Evolutionary conservation across 1,284 basidiomycete genomes (phyloP), one percentile per base, ranked within the genome.

Genomic region (Apiotrichum laibachii): DNA sequence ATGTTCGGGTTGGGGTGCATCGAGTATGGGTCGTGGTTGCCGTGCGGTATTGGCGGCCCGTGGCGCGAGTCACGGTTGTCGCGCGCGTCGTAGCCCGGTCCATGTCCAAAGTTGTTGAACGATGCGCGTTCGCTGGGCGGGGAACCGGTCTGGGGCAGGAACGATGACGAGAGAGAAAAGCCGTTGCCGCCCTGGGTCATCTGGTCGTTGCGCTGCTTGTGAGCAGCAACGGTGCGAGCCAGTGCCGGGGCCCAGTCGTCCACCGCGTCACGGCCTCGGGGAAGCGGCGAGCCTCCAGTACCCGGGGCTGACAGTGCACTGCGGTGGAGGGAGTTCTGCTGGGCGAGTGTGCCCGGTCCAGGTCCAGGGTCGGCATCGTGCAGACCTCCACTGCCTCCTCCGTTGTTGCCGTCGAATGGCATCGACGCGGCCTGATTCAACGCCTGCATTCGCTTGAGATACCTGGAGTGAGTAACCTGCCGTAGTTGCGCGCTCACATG

Each of bases 401-500:
- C 31, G 16, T 33, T 47, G 13, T 26, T 26, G 46, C 22, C 19
- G 7, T 49, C 34, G 11, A 18, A n/a, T 37, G 48, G 34, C 18
- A 35, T 37, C 34, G 43, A 49, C 16, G 58, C 53, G 26, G 57
- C 56, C 31, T 58, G 55, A 18, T 45, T 63, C 16, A 60, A 44
- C 15, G 59, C 62, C 56, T 63, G 62, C 59, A 63, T 56, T 37
- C 64, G 62, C 59, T 64, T 66, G 19, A 67, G 55, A 34, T 66
- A 64, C 60, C 67, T 67, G 3, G 8, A n/a, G 34, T 48, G 6
- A 53, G 31, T 21, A 19, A 16, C 13, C 12, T n/a, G n/a, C 22
- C 19, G 5, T n/a, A 9, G 21, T 18, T 5, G 22, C 13, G 13
- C 12, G 81, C 85, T 78, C 73, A 92, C 88, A 92, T 81, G 76